These are phyloP conservation scores for Leishmania lainsoni DNA, from an alignment of 208 protist genomes.

Conservation along the genomic window DNA sequence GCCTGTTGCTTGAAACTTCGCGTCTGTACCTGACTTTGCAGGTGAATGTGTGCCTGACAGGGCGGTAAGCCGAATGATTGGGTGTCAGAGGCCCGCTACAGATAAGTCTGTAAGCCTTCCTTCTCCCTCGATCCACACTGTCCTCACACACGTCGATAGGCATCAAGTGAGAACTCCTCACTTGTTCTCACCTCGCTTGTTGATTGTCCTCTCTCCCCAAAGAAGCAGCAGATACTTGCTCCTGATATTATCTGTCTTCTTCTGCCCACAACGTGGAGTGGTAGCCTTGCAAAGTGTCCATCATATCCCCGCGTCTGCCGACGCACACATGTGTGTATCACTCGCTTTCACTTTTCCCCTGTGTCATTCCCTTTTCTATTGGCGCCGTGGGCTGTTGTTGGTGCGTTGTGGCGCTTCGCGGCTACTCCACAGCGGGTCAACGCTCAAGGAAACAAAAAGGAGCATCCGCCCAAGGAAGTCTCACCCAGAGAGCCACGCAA, in stretches of 20 bases:
- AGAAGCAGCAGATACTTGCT: background rate
- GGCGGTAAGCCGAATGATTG: background rate
- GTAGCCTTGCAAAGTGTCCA: too few relatives aligned
- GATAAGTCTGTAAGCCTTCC: background rate
- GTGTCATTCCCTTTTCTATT: background rate
- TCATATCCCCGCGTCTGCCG: background rate
- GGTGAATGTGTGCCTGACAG: background rate
- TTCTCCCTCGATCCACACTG: background rate
- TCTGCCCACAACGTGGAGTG: background rate
- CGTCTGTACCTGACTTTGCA: background rate
- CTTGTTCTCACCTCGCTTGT: background rate
- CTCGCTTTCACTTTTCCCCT: background rate
- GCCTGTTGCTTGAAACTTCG: background rate
- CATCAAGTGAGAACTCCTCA: background rate
- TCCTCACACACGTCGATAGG: background rate
- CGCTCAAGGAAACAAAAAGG: too few relatives aligned
- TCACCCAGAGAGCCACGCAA: background rate
- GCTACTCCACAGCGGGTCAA: background rate
- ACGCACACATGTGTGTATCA: background rate
- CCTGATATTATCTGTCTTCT: background rate
- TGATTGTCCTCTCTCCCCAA: background rate
- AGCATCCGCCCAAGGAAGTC: background rate
- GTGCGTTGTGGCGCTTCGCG: background rate
- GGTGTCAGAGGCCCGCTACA: background rate
- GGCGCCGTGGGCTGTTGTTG: background rate